phyloP scores from a whole-genome alignment of 352 stramenopile species.

The Phytophthora foliorum region DNA sequence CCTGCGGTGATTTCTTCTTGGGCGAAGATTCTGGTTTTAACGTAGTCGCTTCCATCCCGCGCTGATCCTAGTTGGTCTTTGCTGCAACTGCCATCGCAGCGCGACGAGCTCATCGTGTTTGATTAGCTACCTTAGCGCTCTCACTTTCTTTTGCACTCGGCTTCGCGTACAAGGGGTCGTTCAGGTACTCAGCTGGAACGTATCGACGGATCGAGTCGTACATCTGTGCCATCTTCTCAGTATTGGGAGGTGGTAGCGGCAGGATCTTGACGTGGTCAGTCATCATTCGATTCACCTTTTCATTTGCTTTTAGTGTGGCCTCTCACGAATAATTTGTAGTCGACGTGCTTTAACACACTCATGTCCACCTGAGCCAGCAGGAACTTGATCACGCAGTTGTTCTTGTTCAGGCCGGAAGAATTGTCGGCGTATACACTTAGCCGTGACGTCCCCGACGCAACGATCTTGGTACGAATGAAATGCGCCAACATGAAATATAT shows the following conservation, averaged over 20 bases:
- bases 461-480: not conserved
- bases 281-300: no score
- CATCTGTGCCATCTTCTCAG: no score
- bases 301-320: constrained; percentile 25
- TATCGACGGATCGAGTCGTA: not conserved
- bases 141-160: no score
- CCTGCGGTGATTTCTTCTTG: no score
- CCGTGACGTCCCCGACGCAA: not conserved
- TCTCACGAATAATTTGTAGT: constrained; percentile 32
- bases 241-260: no score
- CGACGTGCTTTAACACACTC: constrained; percentile 7
- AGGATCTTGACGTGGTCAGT: no score
- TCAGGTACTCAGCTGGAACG: not conserved
- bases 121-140: no score
- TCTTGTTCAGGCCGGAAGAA: constrained; percentile 25
- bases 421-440: constrained; percentile 26
- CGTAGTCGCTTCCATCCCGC: no score
- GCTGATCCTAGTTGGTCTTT: no score
- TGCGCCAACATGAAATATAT: not conserved
- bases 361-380: constrained; percentile 22
- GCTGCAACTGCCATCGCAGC: no score
- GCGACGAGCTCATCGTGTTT: no score
- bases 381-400: constrained; percentile 29
- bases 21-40: no score
- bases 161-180: not conserved